These are phyloP conservation scores for Hordeum pubiflorum DNA, from an alignment of 202 grass and related monocot species.

Conservation along the genomic window DNA sequence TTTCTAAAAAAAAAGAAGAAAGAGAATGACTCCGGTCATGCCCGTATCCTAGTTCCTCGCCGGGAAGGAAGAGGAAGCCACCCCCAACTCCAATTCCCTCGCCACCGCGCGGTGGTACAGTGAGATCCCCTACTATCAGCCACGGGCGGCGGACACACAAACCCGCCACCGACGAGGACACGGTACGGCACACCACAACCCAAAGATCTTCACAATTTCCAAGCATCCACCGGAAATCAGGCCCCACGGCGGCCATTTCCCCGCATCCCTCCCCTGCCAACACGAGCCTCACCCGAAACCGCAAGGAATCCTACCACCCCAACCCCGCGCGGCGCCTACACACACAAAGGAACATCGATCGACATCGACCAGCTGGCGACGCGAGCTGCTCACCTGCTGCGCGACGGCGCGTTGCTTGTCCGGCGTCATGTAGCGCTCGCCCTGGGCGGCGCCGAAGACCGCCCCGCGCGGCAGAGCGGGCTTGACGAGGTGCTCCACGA, in stretches of 20 bases:
- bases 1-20: background rate
- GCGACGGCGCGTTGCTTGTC: background rate
- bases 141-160: background rate
- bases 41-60: background rate
- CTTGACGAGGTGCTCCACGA: slow-evolving; percentile 48
- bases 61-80: background rate
- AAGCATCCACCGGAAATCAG: background rate
- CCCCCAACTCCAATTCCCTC: background rate
- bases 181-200: background rate
- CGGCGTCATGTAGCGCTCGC: background rate
- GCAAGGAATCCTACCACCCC: background rate
- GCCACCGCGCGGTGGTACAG: background rate
- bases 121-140: background rate
- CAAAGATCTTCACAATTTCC: background rate
- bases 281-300: background rate
- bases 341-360: background rate
- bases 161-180: background rate
- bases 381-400: background rate
- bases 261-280: background rate
- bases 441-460: background rate
- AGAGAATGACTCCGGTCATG: too few relatives aligned
- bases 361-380: too few relatives aligned
- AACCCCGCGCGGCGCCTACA: too few relatives aligned
- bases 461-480: slow-evolving; percentile 28
- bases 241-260: background rate